These are phyloP conservation scores for Lentinula lateritia DNA, from an alignment of 768 basidiomycete species.

Conservation along the genomic window DNA sequence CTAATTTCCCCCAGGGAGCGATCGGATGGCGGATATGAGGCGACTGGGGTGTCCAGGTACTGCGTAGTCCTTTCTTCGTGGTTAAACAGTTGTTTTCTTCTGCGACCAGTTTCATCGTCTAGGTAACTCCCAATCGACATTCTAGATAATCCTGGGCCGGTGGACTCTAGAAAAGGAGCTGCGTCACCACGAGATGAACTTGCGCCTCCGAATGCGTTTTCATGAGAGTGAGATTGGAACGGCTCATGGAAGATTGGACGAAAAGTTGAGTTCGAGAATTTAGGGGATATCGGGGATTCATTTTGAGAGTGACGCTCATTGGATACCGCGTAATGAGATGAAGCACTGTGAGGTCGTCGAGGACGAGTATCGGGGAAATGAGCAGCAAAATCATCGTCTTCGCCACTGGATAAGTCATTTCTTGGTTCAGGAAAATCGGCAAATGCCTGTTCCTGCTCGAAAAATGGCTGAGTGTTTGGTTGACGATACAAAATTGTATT, in stretches of 20 bases:
- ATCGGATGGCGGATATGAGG: not conserved
- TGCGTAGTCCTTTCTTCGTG: not conserved
- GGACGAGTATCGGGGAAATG: not conserved
- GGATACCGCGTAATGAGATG: not conserved
- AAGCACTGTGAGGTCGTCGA: not conserved
- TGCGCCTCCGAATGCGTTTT: not conserved
- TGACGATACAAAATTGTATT: not conserved
- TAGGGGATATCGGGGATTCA: not conserved
- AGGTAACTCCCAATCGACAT: not conserved
- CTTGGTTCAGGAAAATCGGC: conserved; percentile 2
- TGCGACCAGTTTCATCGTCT: not conserved
- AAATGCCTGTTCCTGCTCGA: not conserved
- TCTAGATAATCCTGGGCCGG: not conserved
- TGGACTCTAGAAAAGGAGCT: not conserved
- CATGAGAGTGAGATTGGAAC: not conserved
- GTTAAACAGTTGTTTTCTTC: conserved; percentile 4
- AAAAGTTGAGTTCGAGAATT: not conserved
- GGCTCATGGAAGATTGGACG: not conserved
- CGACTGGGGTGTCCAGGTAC: not conserved
- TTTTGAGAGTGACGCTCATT: not conserved
- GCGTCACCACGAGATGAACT: not conserved
- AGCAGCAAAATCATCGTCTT: conserved; percentile 5
- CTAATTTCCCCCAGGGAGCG: not conserved
- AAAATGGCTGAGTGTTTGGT: not conserved
- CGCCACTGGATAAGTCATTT: conserved; percentile 3